Base-by-base conservation (phyloP, 768 basidiomycete genomes). In the Sarcomyxa edulis region DNA sequence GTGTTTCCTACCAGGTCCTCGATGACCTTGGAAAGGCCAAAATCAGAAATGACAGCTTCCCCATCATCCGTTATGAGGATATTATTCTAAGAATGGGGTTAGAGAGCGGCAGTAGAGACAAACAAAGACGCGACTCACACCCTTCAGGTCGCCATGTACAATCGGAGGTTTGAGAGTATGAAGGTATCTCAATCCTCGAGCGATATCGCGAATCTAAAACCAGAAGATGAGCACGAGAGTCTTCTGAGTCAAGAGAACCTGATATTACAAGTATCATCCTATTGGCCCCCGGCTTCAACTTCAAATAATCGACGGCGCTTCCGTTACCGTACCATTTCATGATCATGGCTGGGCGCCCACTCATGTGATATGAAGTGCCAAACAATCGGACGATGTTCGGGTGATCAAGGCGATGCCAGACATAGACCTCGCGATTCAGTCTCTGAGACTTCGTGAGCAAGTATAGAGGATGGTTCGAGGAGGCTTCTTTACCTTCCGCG, bases 91-190 rank as follows among this genome's bases (percentile, higher is more conserved):
- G 24, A 12, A 35, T 23, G 14, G 8, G 19, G n/a, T n/a, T n/a
- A n/a, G n/a, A n/a, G n/a, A n/a, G n/a, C n/a, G n/a, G n/a, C n/a
- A n/a, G n/a, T n/a, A n/a, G n/a, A n/a, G n/a, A n/a, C n/a, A n/a
- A n/a, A n/a, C n/a, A n/a, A n/a, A n/a, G n/a, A n/a, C n/a, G n/a
- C n/a, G 5, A 40, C 64, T 43, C 38, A 70, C 69, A 22, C 62
- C 60, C 48, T 69, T 69, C 12, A 69, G 41, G 36, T 71, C 69
- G 7, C 69, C 68, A 12, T 69, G 68, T 10, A 62, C 43, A 12
- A 71, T 56, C 1, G 68, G 65, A 20, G 64, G 64, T 20, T 55
- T 41, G 39, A 57, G 53, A 6, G 48, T 50, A 34, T 71, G 69
- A 15, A 69, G 48, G 37, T 66, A 68, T 27, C 54, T 50, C 6